Conservation (phyloP, 768 basidiomycete species). For the Boletus speciosus region DNA sequence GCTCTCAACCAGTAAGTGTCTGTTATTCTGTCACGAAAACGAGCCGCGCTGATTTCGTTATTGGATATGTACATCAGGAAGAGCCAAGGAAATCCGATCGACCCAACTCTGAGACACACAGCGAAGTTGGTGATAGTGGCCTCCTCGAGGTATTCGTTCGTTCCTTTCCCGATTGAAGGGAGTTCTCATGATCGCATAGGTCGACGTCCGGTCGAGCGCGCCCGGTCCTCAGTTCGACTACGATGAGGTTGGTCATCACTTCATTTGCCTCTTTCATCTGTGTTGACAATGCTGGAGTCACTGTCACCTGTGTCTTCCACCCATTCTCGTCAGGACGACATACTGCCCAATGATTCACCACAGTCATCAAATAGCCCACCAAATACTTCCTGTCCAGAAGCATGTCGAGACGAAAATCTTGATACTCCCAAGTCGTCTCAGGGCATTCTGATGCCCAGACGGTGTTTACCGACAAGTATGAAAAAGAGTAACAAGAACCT, state of each 20-base stretch:
- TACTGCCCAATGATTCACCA: neutral
- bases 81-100: neutral
- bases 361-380: neutral
- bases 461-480: too few species aligned
- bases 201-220: neutral
- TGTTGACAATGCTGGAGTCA: too few species aligned
- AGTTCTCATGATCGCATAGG: neutral
- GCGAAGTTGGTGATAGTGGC: too few species aligned
- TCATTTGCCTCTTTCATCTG: too few species aligned
- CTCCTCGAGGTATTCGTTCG: neutral
- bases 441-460: neutral
- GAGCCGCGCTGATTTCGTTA: too few species aligned
- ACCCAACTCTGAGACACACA: neutral
- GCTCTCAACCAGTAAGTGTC: too few species aligned
- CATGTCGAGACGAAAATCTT: neutral
- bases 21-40: too few species aligned
- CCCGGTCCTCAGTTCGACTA: too few species aligned
- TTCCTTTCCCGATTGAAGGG: neutral
- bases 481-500: too few species aligned
- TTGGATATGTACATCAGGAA: too few species aligned
- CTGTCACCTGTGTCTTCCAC: neutral
- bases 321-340: neutral
- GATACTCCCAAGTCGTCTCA: neutral
- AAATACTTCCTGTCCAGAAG: neutral
- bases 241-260: too few species aligned